Percentiles rank a stretch among this genome's conserved stretches.
Evolutionary conservation across 73 alveolate species (phyloP).

Genomic region (Tetrahymena elliotti): DNA sequence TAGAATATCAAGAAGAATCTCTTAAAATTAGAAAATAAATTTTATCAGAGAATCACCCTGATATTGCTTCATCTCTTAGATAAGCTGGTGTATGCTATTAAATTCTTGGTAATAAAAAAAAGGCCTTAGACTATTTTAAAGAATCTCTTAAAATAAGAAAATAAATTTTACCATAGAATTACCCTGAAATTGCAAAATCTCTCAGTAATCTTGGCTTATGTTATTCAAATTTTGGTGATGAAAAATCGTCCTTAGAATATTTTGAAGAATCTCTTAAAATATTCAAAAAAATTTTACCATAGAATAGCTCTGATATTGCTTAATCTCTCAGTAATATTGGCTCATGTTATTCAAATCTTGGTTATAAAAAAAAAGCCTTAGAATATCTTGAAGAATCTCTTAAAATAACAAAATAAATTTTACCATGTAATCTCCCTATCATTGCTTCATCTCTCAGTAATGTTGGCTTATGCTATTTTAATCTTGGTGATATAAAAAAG

Average conservation of each 20-base stretch:
- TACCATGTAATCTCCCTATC: no score
- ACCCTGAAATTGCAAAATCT: background rate
- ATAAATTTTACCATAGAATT: background rate
- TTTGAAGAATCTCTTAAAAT: background rate
- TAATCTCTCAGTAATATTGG: no score
- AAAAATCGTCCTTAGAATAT: background rate
- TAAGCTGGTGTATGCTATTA: background rate
- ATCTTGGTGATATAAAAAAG: no score
- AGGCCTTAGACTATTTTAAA: background rate
- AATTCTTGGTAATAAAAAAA: background rate
- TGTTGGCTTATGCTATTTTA: no score
- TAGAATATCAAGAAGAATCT: background rate
- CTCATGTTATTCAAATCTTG: no score
- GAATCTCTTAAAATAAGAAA: background rate
- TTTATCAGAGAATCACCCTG: background rate
- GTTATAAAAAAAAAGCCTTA: no score
- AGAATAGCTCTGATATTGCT: no score
- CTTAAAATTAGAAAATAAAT: background rate
- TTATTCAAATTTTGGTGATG: background rate
- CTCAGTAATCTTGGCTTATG: background rate
- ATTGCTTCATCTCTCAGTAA: no score
- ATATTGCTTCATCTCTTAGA: background rate
- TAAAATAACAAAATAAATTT: no score
- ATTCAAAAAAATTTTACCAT: no score
- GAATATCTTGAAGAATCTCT: no score